Percentiles rank a stretch among this genome's conserved stretches.
Evolutionary conservation across 805 yeast species (phyloP).

Genomic region (Blastobotrys peoriensis): DNA sequence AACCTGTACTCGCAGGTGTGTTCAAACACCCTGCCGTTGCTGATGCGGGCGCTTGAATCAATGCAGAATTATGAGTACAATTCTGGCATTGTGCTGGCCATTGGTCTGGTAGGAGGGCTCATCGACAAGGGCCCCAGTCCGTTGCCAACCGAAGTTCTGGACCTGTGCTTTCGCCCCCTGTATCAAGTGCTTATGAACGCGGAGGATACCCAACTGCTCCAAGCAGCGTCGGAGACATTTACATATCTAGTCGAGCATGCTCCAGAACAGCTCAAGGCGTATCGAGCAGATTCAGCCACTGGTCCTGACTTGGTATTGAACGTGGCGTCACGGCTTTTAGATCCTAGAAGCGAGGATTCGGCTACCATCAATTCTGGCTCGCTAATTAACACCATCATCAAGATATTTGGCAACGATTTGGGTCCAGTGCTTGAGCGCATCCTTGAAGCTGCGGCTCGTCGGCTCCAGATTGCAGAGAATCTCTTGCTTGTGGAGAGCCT

Average conservation of each 20-base stretch:
- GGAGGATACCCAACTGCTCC: slow-evolving; percentile 71
- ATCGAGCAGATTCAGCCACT: slow-evolving; percentile 5
- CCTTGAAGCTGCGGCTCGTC: slow-evolving; percentile 63
- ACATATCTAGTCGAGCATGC: slow-evolving; percentile 48
- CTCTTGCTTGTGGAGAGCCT: slow-evolving; percentile 72
- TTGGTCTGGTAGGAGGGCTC: slow-evolving; percentile 39
- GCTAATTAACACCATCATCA: slow-evolving; percentile 54
- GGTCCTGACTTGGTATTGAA: slow-evolving; percentile 56
- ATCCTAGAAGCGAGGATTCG: slow-evolving; percentile 66
- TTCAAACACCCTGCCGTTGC: slow-evolving; percentile 47
- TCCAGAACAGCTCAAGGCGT: slow-evolving; percentile 22
- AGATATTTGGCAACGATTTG: slow-evolving; percentile 41
- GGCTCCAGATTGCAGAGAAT: slow-evolving; percentile 62
- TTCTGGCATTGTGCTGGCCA: slow-evolving; percentile 51
- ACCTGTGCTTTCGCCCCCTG: slow-evolving; percentile 32
- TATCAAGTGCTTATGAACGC: slow-evolving; percentile 43
- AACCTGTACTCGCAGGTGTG: slow-evolving; percentile 42
- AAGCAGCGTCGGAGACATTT: slow-evolving; percentile 69
- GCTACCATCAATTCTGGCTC: slow-evolving; percentile 78
- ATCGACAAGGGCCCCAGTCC: slow-evolving; percentile 24
- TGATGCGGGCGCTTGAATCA: slow-evolving; percentile 32
- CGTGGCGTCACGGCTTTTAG: slow-evolving; percentile 61
- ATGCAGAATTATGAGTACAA: slow-evolving; percentile 43
- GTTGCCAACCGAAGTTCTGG: slow-evolving; percentile 19
- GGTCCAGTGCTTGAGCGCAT: slow-evolving; percentile 44